phyloP scores from a whole-genome alignment of 441 rosid species.

The Mallotus repandus region DNA sequence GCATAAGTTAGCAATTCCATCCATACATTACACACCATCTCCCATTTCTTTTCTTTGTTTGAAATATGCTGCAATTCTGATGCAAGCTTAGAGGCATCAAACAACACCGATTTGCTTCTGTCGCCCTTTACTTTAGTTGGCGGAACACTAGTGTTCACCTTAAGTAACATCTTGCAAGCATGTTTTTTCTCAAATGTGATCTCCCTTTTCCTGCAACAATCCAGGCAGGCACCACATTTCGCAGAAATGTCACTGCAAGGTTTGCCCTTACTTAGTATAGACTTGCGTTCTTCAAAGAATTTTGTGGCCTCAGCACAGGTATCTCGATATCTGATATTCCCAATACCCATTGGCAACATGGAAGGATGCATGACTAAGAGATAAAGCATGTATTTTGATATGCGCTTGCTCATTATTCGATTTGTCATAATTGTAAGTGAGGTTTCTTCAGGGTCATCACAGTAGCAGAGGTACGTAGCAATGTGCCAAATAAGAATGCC shows the following conservation, averaged over 20 bases:
- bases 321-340: slow-evolving; percentile 26
- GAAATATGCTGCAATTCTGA: not conserved
- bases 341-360: slow-evolving; percentile 15
- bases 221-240: slow-evolving; percentile 24
- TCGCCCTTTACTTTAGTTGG: slow-evolving; percentile 28
- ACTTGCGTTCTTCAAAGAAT: not conserved
- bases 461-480: slow-evolving; percentile 45
- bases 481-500: slow-evolving; percentile 49
- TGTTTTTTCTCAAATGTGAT: not conserved
- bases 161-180: slow-evolving; percentile 20
- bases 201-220: slow-evolving; percentile 15
- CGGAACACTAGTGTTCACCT: slow-evolving; percentile 22
- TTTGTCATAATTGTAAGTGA: too few relatives aligned
- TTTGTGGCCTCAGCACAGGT: slow-evolving; percentile 33
- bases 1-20: too few relatives aligned
- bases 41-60: slow-evolving; percentile 17
- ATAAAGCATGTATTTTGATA: slow-evolving; percentile 50
- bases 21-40: not conserved
- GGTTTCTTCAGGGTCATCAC: not conserved
- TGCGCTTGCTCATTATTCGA: slow-evolving; percentile 31
- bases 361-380: slow-evolving; percentile 37
- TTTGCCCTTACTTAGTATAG: not conserved
- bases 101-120: slow-evolving; percentile 37
- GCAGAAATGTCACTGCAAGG: not conserved
- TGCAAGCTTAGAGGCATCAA: slow-evolving; percentile 28